A percentile compares a stretch with the other conserved stretches of the same genome.
These are phyloP conservation scores for Hypoxylon intermedium DNA, from an alignment of 495 filamentous ascomycete genomes.

Conservation along the genomic window DNA sequence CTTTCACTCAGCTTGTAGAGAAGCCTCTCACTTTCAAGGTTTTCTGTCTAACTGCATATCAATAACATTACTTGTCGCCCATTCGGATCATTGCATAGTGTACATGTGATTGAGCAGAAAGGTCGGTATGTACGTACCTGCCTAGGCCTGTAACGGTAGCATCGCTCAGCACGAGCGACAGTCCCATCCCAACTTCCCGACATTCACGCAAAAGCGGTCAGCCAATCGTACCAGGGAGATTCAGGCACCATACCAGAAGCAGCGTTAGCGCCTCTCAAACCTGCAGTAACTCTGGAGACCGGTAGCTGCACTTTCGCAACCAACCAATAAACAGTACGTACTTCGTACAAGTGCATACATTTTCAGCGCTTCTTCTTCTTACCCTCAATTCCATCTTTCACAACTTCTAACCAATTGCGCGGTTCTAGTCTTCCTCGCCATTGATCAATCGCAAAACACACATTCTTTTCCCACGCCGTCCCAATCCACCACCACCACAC, in stretches of 20 bases:
- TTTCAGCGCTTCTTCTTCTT: slow-evolving; percentile 22
- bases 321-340: slow-evolving; percentile 34
- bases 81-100: not conserved
- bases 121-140: slow-evolving; percentile 1
- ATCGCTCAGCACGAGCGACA: slow-evolving; percentile 10
- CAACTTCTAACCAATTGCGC: slow-evolving; percentile 30
- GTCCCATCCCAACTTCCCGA: slow-evolving; percentile 16
- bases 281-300: slow-evolving; percentile 36
- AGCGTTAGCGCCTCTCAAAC: slow-evolving; percentile 19
- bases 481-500: not conserved
- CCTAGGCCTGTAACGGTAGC: slow-evolving; percentile 1
- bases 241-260: slow-evolving; percentile 13
- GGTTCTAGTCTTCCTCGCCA: slow-evolving; percentile 16
- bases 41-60: too few species aligned
- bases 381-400: slow-evolving; percentile 18
- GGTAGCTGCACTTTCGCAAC: slow-evolving; percentile 21
- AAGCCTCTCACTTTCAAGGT: too few species aligned
- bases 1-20: too few species aligned
- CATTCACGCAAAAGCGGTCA: slow-evolving; percentile 9
- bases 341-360: slow-evolving; percentile 4
- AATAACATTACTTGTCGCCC: too few species aligned
- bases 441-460: slow-evolving; percentile 28
- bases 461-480: not conserved
- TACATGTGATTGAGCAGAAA: not conserved
- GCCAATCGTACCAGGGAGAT: slow-evolving; percentile 12